Conservation (phyloP, 306 rosid species). For the Hippophae tibetana region DNA sequence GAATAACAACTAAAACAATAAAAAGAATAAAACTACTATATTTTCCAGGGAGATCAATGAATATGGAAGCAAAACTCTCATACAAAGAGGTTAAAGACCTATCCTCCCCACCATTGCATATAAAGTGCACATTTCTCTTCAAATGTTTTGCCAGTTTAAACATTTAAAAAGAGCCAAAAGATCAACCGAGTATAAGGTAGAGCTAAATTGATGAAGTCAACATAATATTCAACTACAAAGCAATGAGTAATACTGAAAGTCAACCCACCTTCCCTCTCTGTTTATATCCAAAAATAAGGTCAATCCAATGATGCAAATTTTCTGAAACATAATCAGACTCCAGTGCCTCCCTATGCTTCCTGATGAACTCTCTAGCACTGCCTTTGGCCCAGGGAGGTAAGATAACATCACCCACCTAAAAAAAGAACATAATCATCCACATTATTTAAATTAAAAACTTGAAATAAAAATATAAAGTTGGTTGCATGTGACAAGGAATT, state of each 20-base stretch:
- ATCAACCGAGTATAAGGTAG: background rate
- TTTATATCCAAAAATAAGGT: constrained; percentile 91
- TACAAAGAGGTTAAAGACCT: no score
- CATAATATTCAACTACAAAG: background rate
- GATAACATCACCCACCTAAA: constrained; percentile 83
- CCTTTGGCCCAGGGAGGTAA: constrained; percentile 98
- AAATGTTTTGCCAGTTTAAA: no score
- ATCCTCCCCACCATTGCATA: no score
- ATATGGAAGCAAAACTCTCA: no score
- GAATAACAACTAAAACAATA: no score
- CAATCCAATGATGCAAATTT: constrained; percentile 97
- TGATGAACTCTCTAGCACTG: constrained; percentile 87
- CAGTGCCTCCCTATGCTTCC: constrained; percentile 95
- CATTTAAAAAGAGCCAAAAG: no score
- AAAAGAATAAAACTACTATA: no score
- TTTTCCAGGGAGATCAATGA: no score
- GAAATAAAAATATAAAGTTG: background rate
- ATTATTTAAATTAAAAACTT: constrained; percentile 4
- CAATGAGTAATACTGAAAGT: constrained; percentile 11
- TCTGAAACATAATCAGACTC: constrained; percentile 90
- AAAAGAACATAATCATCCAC: constrained; percentile 10
- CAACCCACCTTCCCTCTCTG: constrained; percentile 97
- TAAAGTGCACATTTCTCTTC: no score
- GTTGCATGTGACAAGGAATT: background rate
- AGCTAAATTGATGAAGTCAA: background rate